Evolutionary conservation across 2,329 filamentous ascomycete genomes (phyloP).

Genomic region (Aspergillus tamarii): DNA sequence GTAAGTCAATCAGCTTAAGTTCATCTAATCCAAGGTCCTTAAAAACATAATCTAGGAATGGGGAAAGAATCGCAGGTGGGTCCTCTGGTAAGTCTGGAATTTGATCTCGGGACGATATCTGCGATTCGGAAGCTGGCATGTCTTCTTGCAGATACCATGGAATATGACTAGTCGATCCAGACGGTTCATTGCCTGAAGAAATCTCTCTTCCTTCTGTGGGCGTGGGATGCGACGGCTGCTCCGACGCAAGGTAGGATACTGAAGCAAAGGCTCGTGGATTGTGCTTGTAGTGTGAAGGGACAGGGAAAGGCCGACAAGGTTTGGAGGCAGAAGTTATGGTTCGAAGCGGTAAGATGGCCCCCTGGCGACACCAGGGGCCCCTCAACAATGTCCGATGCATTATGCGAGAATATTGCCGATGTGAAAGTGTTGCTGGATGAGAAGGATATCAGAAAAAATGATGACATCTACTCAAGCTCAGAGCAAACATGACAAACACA

Average conservation of each 20-base stretch:
- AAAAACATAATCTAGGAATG: conserved; percentile 76
- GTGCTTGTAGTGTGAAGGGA: conserved; percentile 20
- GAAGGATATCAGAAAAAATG: background rate
- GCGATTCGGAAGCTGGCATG: conserved; percentile 41
- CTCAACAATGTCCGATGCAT: conserved; percentile 40
- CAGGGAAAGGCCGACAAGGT: conserved; percentile 22
- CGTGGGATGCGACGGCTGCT: conserved; percentile 20
- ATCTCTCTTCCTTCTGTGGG: conserved; percentile 14
- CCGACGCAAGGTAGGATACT: conserved; percentile 24
- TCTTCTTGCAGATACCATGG: conserved; percentile 86
- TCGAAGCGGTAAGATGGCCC: conserved; percentile 32
- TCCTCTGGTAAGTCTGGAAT: conserved; percentile 68
- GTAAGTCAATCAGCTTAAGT: conserved; percentile 78
- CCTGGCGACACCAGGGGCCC: conserved; percentile 33
- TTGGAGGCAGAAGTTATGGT: conserved; percentile 31
- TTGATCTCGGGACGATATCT: conserved; percentile 56
- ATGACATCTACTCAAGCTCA: background rate
- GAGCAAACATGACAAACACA: conserved; percentile 18
- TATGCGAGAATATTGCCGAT: conserved; percentile 8
- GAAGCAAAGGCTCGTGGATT: conserved; percentile 29
- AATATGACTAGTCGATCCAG: conserved; percentile 36
- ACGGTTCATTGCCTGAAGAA: conserved; percentile 1
- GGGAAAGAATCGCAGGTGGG: conserved; percentile 70
- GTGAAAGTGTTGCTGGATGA: background rate
- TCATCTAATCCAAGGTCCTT: conserved; percentile 86